Base-by-base conservation (phyloP, 2,329 filamentous ascomycete genomes). In the Stylonectria norvegica region DNA sequence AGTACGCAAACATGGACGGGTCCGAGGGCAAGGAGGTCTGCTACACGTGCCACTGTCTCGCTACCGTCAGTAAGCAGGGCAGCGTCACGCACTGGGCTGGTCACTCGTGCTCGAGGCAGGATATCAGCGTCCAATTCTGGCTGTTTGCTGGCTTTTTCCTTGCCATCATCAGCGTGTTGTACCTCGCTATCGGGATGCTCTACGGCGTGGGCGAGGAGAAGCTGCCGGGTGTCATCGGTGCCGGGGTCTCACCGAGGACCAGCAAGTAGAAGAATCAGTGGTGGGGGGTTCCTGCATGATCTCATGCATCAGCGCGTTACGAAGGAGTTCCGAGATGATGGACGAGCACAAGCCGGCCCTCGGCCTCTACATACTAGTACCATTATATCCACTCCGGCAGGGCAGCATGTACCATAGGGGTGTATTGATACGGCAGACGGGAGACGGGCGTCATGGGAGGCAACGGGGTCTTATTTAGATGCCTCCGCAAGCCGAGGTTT, bases 221-320 rank as follows among this genome's bases (percentile, higher is more conserved):
- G 67, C 72, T 97, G 49, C 93, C 93, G 0, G 89, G 89, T 55
- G 91, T 98, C 7, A 90, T 98, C 64, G 89, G 89, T n/a, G 93
- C 93, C 34, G 93, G 93, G 49, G 91, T 98, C 25, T 86, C 85
- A n/a, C n/a, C n/a, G n/a, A n/a, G n/a, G n/a, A n/a, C n/a, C n/a
- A n/a, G n/a, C n/a, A n/a, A n/a, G n/a, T n/a, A n/a, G n/a, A n/a
- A n/a, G n/a, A n/a, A n/a, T n/a, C n/a, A n/a, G n/a, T n/a, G n/a
- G n/a, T n/a, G n/a, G n/a, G n/a, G n/a, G n/a, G 33, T 12, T 25
- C 14, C 32, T 29, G 31, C 14, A 5, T 10, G 16, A 34, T 6
- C 28, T 27, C 22, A 40, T 19, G 19, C 14, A 29, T 33, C 36
- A 23, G 19, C 32, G 35, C 17, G 40, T 28, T 41, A 38, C 30